Evolutionary conservation across 2,329 filamentous ascomycete genomes (phyloP), one percentile per base, ranked within the genome.

Genomic region (Phialocephala sp.): DNA sequence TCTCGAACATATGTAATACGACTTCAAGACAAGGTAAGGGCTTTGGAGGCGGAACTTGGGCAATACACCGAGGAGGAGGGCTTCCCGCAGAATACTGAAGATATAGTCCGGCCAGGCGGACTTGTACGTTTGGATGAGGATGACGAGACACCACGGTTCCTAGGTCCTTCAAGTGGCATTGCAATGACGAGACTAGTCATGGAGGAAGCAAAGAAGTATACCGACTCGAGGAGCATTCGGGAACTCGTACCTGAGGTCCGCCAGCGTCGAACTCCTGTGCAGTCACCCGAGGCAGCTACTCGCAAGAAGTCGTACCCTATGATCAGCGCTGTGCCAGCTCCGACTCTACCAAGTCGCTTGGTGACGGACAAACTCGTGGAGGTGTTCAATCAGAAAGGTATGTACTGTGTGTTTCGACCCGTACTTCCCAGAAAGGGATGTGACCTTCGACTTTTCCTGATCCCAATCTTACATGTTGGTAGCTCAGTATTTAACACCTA

Each of bases 161-260:
- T 99, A 2, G 95, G 95, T 0, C 92, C 95, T 2, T 97, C 94
- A 58, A 98, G 94, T 77, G 95, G 94, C 66, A 97, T 97, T 73
- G 92, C 93, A 75, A 97, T 98, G 82, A 97, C 94, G 14, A 89
- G 94, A 36, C 84, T 98, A 71, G 89, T 99, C 12, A 97, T 99
- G 91, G 94, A 97, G 77, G 89, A 97, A 78, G 94, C 94, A 61
- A 98, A 97, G 80, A 90, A 93, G 69, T 97, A 94, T 74, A 96
- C 93, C 32, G 91, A 95, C 74, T 91, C 93, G 5, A 92, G 93
- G 77, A 93, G 90, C 70, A 97, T 98, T 76, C 93, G 93, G 65
- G 93, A 97, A 72, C 89, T 98, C 59, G 92, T 97, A 37, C 92
- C 94, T 3, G 91, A 94, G 63, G 81, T 85, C 76, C 88, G 80